Conservation (phyloP, 345 rosid genomes). For the Eucalyptus erythrocorys region DNA sequence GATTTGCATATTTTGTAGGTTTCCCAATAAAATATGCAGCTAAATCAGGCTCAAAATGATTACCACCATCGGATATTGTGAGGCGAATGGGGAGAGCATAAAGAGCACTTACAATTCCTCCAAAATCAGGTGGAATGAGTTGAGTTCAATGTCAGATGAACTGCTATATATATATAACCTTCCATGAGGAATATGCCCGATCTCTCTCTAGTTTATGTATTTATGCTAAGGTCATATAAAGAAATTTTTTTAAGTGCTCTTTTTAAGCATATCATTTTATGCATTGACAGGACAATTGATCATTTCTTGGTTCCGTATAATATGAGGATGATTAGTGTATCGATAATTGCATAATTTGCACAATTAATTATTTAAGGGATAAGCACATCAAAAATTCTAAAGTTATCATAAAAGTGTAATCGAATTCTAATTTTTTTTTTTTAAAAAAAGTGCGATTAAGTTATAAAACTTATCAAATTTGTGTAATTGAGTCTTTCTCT, state of each 20-base stretch:
- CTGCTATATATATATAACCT: not conserved
- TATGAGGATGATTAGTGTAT: not conserved
- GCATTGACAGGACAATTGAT: not conserved
- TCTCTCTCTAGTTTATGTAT: not conserved
- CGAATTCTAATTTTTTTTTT: not conserved
- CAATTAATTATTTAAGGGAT: not conserved
- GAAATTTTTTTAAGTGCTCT: not conserved
- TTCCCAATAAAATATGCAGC: not conserved
- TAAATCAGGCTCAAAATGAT: not conserved
- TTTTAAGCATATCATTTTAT: not conserved
- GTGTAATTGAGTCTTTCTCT: not conserved
- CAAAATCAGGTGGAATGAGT: not conserved
- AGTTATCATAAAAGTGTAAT: not conserved
- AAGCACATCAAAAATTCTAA: no score
- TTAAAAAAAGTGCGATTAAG: rapidly evolving
- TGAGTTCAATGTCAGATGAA: not conserved
- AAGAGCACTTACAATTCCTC: not conserved
- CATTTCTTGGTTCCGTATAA: not conserved
- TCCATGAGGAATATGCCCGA: not conserved
- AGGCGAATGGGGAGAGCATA: not conserved
- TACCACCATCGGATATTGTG: not conserved
- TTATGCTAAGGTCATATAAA: not conserved
- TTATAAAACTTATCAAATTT: no score
- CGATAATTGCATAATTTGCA: not conserved
- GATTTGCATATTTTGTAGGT: not conserved